Base-by-base conservation (phyloP, 305 asterid species). In the Salvia sclarea region DNA sequence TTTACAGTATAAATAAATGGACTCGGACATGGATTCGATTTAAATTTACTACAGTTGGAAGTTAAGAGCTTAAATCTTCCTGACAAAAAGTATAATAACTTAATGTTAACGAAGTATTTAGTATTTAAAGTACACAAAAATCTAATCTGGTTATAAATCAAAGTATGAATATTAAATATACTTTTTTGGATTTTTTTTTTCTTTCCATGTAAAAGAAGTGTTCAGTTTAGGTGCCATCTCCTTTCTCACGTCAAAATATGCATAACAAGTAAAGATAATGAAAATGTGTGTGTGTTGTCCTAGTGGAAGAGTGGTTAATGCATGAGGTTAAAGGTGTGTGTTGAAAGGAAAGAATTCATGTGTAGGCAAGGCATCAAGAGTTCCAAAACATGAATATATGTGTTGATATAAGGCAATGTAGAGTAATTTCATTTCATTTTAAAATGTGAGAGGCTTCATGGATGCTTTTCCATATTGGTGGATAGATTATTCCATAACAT, bases 391-490 rank as follows among this genome's bases (percentile, higher is more conserved):
- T 1, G 2, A 25, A 21, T 7, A 5, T 33, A 38, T 38, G 44
- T 38, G 44, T 38, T 8, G 10, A 38, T 38, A 38, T 38, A 16
- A 0, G 13, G 28, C 37, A 6, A 6, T 11, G 14, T 16, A 38
- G 49, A 37, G 37, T n/a, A 9, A 20, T 17, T 21, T 40, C 12
- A 13, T 10, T 21, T 28, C 40, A 21, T 61, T 40, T 61, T 2
- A 25, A 9, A 4, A 66, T 33, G 24, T 50, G 10, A 35, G 10
- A 38, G 50, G 31, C 44, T 66, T n/a, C 8, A 12, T 14, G 8
- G 13, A 6, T 38, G 28, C 12, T 49, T 56, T 75, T 8, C 31
- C n/a, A n/a, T 56, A 9, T 69, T 57, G 33, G 49, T 52, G 22
- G 20, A 30, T 43, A 41, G 20, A 25, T 53, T 28, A 14, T 33